Evolutionary conservation across 2,329 filamentous ascomycete genomes (phyloP).

Genomic region (Colletotrichum sp.): DNA sequence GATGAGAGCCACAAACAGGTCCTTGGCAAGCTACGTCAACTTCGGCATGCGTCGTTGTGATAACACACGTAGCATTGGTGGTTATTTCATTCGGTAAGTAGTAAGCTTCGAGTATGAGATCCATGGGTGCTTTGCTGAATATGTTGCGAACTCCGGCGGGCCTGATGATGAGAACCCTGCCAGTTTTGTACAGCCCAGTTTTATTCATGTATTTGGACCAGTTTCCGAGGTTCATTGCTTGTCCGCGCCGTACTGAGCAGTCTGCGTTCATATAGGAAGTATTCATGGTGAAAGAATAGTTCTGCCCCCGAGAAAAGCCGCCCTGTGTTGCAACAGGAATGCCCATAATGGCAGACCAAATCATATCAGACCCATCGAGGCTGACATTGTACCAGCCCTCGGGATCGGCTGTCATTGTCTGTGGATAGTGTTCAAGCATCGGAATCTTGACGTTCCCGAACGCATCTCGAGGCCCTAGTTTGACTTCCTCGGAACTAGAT

Average conservation of each 20-base stretch:
- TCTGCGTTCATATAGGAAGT: no score
- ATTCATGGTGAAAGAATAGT: neutral
- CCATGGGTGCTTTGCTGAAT: neutral
- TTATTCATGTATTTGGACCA: neutral
- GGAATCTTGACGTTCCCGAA: constrained; percentile 6
- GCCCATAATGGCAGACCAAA: neutral
- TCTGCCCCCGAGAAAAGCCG: fast-evolving
- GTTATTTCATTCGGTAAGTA: neutral
- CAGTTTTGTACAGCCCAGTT: neutral
- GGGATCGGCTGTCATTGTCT: neutral
- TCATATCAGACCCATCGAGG: no score
- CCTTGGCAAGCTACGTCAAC: neutral
- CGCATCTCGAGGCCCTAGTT: neutral
- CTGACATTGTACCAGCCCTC: neutral
- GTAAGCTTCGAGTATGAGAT: neutral
- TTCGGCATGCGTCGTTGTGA: neutral
- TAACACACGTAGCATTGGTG: neutral
- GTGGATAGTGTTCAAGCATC: neutral
- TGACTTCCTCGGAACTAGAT: neutral
- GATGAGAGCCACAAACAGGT: neutral
- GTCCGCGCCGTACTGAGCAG: no score
- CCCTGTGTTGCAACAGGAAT: neutral
- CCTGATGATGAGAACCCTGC: neutral
- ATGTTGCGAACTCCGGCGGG: neutral
- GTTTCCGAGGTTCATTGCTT: neutral